These are phyloP conservation scores for Hygrophorus pudorinus DNA, from an alignment of 768 basidiomycete species.

Conservation along the genomic window DNA sequence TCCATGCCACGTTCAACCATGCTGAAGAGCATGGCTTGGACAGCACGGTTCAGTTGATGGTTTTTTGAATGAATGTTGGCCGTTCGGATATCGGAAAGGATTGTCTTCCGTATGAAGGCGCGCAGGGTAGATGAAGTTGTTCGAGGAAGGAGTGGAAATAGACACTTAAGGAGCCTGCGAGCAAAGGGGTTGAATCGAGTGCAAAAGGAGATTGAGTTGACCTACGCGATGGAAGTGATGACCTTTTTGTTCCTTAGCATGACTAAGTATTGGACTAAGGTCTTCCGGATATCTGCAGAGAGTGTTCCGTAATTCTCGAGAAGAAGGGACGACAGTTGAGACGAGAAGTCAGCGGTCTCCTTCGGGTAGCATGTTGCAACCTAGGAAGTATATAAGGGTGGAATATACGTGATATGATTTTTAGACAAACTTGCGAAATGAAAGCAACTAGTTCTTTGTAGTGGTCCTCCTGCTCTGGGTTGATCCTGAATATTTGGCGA, in stretches of 20 bases:
- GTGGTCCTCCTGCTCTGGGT: conserved; percentile 75
- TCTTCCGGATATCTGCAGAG: conserved; percentile 73
- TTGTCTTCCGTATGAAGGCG: conserved; percentile 82
- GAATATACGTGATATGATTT: background rate
- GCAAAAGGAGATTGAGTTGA: conserved; percentile 8
- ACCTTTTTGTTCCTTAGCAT: conserved; percentile 90
- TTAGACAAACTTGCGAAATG: conserved; percentile 61
- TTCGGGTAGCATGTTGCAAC: conserved; percentile 91
- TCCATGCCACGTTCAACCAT: conserved; percentile 95
- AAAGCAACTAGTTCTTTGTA: conserved; percentile 87
- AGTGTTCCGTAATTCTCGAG: conserved; percentile 70
- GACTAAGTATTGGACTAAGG: conserved; percentile 83
- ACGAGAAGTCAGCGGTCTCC: conserved; percentile 80
- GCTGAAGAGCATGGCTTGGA: conserved; percentile 90
- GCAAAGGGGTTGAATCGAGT: background rate
- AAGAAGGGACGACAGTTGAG: conserved; percentile 68
- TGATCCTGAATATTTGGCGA: conserved; percentile 73
- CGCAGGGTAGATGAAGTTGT: conserved; percentile 82
- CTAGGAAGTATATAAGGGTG: conserved; percentile 22
- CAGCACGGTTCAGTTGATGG: conserved; percentile 91
- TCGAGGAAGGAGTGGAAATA: conserved; percentile 95
- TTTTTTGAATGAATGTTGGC: conserved; percentile 86
- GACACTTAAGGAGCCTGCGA: conserved; percentile 69
- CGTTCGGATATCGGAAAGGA: conserved; percentile 85
- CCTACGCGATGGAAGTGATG: conserved; percentile 86